Conservation (phyloP, 2,329 filamentous ascomycete species). For the Helicocarpus griseus region DNA sequence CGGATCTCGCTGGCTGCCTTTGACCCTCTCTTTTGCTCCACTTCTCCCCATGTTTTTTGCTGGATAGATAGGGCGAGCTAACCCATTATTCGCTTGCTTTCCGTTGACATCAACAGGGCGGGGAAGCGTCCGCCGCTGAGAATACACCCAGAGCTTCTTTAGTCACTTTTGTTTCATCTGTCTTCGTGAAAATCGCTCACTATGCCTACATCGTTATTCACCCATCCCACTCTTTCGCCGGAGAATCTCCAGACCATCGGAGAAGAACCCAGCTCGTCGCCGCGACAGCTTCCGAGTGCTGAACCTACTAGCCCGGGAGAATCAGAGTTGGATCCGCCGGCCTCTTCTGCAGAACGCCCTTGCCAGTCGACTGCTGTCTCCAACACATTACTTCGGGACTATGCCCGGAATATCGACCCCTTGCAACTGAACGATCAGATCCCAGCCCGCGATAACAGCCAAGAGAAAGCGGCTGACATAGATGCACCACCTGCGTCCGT, state of each 20-base stretch:
- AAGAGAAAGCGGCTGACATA: conserved; percentile 15
- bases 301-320: conserved; percentile 13
- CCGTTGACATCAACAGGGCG: background rate
- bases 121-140: background rate
- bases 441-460: conserved; percentile 15
- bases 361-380: conserved; percentile 14
- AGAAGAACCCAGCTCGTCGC: conserved; percentile 10
- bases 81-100: background rate
- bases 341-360: conserved; percentile 14
- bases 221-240: conserved; percentile 11
- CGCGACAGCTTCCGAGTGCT: conserved; percentile 5
- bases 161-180: background rate
- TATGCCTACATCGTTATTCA: conserved; percentile 8
- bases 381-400: conserved; percentile 30
- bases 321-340: conserved; percentile 14
- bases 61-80: background rate
- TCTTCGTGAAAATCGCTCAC: background rate
- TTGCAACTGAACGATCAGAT: conserved; percentile 29
- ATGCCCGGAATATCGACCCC: conserved; percentile 35
- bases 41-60: background rate
- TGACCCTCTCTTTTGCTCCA: background rate
- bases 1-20: background rate
- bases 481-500: conserved; percentile 14
- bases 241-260: conserved; percentile 8
- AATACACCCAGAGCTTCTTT: background rate